Base-by-base conservation (phyloP, 495 filamentous ascomycete genomes). In the Lepidopterella palustris region DNA sequence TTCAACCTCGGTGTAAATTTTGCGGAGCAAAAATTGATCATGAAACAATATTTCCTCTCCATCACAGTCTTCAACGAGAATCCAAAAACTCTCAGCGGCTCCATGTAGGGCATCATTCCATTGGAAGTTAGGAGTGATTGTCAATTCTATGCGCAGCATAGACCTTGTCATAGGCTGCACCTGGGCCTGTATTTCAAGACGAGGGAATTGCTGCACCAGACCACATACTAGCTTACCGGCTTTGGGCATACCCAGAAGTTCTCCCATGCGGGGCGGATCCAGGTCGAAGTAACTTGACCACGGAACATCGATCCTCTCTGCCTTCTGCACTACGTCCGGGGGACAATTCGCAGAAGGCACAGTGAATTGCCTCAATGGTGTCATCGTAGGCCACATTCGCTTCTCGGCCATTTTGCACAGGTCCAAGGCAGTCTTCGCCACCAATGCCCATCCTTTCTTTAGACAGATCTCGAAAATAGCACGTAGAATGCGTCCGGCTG, bases 371-470 rank as follows among this genome's bases (percentile, higher is more conserved):
- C 95, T 80, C 8, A 99, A 81, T 5, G 93, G 93, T 20, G 89
- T 87, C 93, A 97, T 97, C 21, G 92, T 96, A 5, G 91, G 92
- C 93, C 93, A 99, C 93, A 97, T 97, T 24, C 95, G 80, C 79
- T 95, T 95, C 77, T 99, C 93, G 1, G 92, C 92, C 92, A 95
- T 97, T 76, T 99, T 99, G 76, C 93, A 99, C 39, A 99, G 78
- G 65, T 97, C 89, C 29, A 99, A 79, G 4, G 95, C 90, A 59
- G 86, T 88, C 76, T 92, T 96, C 8, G 93, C 88, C 11, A 97
- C 95, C 13, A 86, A 89, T 6, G 95, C 82, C 93, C 92, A 99
- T 18, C 92, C 92, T 72, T 96, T 96, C 78, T 91, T 96, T 52
- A 99, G 74, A 26, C 86, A 87, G 45, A 99, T 97, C 72, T 99